Evolutionary conservation across 2,329 filamentous ascomycete genomes (phyloP), one percentile per base, ranked within the genome.

Genomic region (Aspergillus alliaceus): DNA sequence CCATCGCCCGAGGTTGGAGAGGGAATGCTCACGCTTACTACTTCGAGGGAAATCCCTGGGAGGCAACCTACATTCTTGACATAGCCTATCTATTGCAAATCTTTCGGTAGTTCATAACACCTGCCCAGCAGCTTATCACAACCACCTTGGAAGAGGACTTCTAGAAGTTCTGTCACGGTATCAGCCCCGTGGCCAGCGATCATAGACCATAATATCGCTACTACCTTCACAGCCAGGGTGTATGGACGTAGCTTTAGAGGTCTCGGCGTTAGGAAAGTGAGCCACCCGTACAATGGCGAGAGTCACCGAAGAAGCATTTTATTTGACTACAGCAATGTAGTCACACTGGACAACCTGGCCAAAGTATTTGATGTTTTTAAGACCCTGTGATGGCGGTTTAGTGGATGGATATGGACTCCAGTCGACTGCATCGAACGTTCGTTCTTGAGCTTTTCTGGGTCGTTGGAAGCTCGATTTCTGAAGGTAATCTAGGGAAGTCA

Each of bases 41-140:
- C 46, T 80, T 81, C 71, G 79, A 80, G 54, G 70, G 69, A 0
- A 82, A 81, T 57, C 77, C 78, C 0, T 82, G 77, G 76, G 70
- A 76, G 24, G 66, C 77, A 0, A 72, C 67, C 1, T 79, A 82
- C 59, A 75, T 80, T n/a, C 69, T 80, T 1, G 80, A 82, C 32
- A 62, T 78, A 12, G 72, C 73, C 0, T 79, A 74, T 46, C 60
- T 82, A 12, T 78, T 80, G 55, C 78, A 80, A 63, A 82, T 80
- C 40, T 79, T 74, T 63, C 74, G 73, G 9, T 72, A 80, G 18
- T 70, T 68, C 40, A 50, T 81, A 37, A 62, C 61, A 0, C 60
- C 66, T 1, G 61, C 65, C 6, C 75, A 79, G 53, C 59, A 63
- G 42, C 55, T 58, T 14, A 65, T 74, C 2, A 73, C 67, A 2